phyloP scores from a whole-genome alignment of 2,329 filamentous ascomycete species.

The Arthrobotrys sinensis region DNA sequence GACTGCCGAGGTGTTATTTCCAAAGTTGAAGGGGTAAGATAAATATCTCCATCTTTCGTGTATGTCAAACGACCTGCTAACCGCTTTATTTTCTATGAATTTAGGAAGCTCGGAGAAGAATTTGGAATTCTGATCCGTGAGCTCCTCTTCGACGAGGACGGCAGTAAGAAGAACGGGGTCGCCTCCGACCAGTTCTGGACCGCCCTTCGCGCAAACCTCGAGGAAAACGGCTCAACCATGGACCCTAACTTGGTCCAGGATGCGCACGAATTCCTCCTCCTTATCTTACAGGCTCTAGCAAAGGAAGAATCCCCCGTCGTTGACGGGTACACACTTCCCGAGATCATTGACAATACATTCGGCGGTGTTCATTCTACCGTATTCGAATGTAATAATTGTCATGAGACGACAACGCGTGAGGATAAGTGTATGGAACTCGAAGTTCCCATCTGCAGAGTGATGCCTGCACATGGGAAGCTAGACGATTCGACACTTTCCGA shows the following conservation, averaged over 20 bases:
- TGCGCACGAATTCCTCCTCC: slow-evolving; percentile 55
- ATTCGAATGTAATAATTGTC: slow-evolving; percentile 57
- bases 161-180: slow-evolving; percentile 42
- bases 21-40: slow-evolving; percentile 47
- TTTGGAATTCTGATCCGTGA: slow-evolving; percentile 49
- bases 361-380: slow-evolving; percentile 42
- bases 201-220: slow-evolving; percentile 50
- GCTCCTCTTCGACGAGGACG: slow-evolving; percentile 44
- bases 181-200: slow-evolving; percentile 54
- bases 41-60: background rate
- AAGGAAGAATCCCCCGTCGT: slow-evolving; percentile 37
- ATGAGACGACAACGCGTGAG: slow-evolving; percentile 37
- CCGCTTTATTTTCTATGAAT: background rate
- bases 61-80: too few species aligned
- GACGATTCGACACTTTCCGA: slow-evolving; percentile 24
- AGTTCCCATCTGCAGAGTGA: slow-evolving; percentile 47
- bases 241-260: slow-evolving; percentile 56
- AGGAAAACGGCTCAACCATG: slow-evolving; percentile 37
- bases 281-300: slow-evolving; percentile 36
- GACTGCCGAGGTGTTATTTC: slow-evolving; percentile 42
- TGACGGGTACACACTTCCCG: slow-evolving; percentile 38
- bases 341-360: slow-evolving; percentile 49
- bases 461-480: slow-evolving; percentile 33
- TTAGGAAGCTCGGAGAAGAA: slow-evolving; percentile 56
- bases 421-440: slow-evolving; percentile 57